Conservation (phyloP, 495 filamentous ascomycete genomes). For the Articulospora tetracladia region DNA sequence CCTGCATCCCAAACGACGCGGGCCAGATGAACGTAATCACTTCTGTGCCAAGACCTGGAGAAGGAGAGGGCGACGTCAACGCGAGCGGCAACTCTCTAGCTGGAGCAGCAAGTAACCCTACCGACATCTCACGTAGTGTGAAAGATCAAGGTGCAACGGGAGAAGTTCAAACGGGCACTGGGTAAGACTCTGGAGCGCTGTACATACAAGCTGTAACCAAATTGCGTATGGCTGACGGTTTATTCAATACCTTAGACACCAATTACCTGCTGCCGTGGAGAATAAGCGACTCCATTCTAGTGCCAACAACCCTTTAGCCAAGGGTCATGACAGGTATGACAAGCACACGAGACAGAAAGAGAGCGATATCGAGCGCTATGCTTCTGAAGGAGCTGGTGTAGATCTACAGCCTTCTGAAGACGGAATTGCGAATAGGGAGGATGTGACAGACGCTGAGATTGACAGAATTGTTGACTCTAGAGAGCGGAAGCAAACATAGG, state of each 20-base stretch:
- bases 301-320: constrained; percentile 33
- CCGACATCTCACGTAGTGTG: constrained; percentile 42
- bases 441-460: constrained; percentile 10
- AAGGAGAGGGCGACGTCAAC: constrained; percentile 24
- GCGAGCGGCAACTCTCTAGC: constrained; percentile 17
- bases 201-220: background rate
- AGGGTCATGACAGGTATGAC: constrained; percentile 33
- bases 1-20: constrained; percentile 47
- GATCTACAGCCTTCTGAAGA: constrained; percentile 18
- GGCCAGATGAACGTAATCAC: constrained; percentile 46
- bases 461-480: constrained; percentile 8
- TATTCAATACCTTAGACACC: no score
- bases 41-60: constrained; percentile 51
- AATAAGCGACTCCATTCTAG: constrained; percentile 39
- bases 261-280: constrained; percentile 40
- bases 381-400: constrained; percentile 26
- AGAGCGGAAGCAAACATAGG: constrained; percentile 5
- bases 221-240: no score
- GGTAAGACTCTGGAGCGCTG: constrained; percentile 21
- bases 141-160: constrained; percentile 38
- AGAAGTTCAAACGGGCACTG: constrained; percentile 49
- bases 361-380: constrained; percentile 38
- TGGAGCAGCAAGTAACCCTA: constrained; percentile 47
- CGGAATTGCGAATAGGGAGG: background rate
- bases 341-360: constrained; percentile 41